Evolutionary conservation across 345 rosid genomes (phyloP), one percentile per base, ranked within the genome.

Genomic region (Eucalyptus coolabah): DNA sequence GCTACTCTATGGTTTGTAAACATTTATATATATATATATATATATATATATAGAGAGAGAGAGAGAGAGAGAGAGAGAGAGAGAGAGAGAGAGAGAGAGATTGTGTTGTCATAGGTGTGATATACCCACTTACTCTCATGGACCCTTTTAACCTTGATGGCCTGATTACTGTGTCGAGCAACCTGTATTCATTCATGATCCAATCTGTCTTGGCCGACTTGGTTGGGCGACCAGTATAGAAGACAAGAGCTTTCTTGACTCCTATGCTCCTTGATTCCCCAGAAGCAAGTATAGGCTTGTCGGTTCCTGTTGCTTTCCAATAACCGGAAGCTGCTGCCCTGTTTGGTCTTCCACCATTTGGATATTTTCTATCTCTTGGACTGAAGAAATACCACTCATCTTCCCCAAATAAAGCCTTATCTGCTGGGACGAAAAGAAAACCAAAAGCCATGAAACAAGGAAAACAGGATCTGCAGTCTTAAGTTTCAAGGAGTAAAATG

Each of bases 301-400:
- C 95, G 4, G 83, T 90, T 42, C 93, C 94, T 2, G 94, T 93
- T 10, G 92, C 94, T 88, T 93, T 94, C 96, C 95, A 94, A 47
- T 91, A 93, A 28, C 96, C 96, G 10, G 91, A 89, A 30, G 91
- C 92, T 42, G 94, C 94, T 9, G 94, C 92, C 72, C 94, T 86
- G 88, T 93, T 93, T 5, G 95, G 91, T 69, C 93, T 87, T 37
- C 49, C 89, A 26, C 94, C 93, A 14, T 93, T 92, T 17, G 95
- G 93, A 88, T 93, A 91, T 85, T 93, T 94, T 77, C 93, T 86
- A 42, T 93, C 92, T 87, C 94, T 90, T 26, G 96, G 96, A 89
- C 95, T 95, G 88, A 96, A 95, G 88, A 95, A 95, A 89, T 91
- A 95, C 97, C 97, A 94, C 89, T 95, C 97, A 42, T 94, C 90